These are phyloP conservation scores for Lagenidium sp. DNA, from an alignment of 352 stramenopile species.

Conservation along the genomic window DNA sequence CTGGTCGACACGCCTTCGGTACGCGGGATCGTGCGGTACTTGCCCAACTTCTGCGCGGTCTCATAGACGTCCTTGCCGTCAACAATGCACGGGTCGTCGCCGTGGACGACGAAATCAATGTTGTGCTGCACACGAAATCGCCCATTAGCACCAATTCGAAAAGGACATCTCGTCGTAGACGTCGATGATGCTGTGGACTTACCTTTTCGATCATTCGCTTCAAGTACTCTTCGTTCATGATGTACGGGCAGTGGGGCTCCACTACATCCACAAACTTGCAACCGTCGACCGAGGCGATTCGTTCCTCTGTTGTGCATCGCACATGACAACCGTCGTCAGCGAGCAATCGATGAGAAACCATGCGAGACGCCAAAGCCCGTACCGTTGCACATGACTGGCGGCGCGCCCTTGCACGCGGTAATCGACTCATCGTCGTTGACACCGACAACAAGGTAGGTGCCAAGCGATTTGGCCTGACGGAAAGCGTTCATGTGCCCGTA, in stretches of 20 bases:
- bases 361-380: not conserved
- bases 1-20: slow-evolving; percentile 97
- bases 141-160: no score
- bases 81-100: slow-evolving; percentile 98
- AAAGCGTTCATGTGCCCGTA: slow-evolving; percentile 99
- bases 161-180: no score
- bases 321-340: not conserved
- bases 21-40: slow-evolving; percentile 94
- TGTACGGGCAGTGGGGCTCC: slow-evolving; percentile 95
- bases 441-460: slow-evolving; percentile 97
- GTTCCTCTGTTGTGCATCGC: slow-evolving; percentile 64
- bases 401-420: slow-evolving; percentile 92
- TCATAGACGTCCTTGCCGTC: slow-evolving; percentile 98
- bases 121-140: slow-evolving; percentile 61
- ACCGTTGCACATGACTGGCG: slow-evolving; percentile 94
- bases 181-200: no score
- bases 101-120: slow-evolving; percentile 99
- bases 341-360: no score
- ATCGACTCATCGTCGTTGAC: slow-evolving; percentile 98
- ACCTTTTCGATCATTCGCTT: slow-evolving; percentile 95
- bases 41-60: slow-evolving; percentile 92
- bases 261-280: slow-evolving; percentile 99
- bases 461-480: slow-evolving; percentile 91
- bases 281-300: slow-evolving; percentile 91
- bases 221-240: slow-evolving; percentile 98